Evolutionary conservation across 257 asterid species (phyloP), one percentile per base, ranked within the genome.

Genomic region (Solanum chiquidenum): DNA sequence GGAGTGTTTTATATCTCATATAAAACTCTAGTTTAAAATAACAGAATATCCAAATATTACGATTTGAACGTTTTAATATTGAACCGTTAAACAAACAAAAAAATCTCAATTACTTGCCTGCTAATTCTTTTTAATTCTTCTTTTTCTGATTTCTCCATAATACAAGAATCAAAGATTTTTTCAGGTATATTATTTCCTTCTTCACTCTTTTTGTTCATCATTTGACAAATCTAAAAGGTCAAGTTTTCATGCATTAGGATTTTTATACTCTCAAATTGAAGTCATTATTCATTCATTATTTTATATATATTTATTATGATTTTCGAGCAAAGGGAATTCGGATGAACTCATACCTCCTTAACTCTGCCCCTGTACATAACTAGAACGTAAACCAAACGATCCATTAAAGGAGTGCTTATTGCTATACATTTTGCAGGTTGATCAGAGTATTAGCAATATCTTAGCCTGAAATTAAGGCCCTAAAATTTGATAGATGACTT

Each of bases 351-450:
- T 58, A 1, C 0, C 11, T 20, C 4, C 2, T 20, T 20, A 18
- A 55, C 25, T 20, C n/a, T 20, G 25, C 0, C 0, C 4, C 0
- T 7, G 25, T 55, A 0, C 25, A 55, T 21, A 76, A 40, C 35
- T 40, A 76, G 35, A n/a, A 12, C 33, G 60, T 25, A 52, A 76
- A 38, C 83, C 12, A 40, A 76, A 76, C n/a, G 23, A n/a, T 20
- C 2, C 35, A 16, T 49, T 29, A n/a, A 37, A 52, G 9, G 66
- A 58, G 66, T 58, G 12, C 12, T n/a, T 37, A n/a, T 29, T 46
- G 38, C 85, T 18, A 18, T 29, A 44, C 20, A 16, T 44, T 42
- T 79, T 79, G 40, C 85, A 82, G 85, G 85, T 31, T 82, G 44
- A 82, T 46, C 64, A 77, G 79, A 74, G 49, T 35, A 35, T 7